A percentile compares a stretch with the other conserved stretches of the same genome.
Conservation (phyloP, 2,329 filamentous ascomycete genomes). For the Neofusicoccum ribis region DNA sequence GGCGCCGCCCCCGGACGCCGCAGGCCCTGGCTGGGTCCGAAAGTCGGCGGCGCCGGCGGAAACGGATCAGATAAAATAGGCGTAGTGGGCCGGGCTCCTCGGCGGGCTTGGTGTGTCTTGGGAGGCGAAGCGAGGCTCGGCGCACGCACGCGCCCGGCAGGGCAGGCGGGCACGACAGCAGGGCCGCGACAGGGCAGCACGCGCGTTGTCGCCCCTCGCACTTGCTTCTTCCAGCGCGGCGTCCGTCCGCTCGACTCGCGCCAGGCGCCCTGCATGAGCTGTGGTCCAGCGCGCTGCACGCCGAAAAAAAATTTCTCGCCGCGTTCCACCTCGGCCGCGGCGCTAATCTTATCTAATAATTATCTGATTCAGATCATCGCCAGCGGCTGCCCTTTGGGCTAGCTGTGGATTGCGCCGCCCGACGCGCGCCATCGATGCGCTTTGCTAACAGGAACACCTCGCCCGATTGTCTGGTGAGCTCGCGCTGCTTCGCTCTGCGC, state of each 20-base stretch:
- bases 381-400: slow-evolving; percentile 9
- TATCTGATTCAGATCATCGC: slow-evolving; percentile 21
- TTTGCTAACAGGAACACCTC: slow-evolving; percentile 6
- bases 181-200: background rate
- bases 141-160: background rate
- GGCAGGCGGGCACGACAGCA: background rate
- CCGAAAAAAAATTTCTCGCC: slow-evolving; percentile 15
- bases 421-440: background rate
- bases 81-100: background rate
- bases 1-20: background rate
- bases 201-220: background rate
- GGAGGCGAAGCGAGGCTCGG: slow-evolving; percentile 10
- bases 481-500: background rate
- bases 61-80: slow-evolving; percentile 17
- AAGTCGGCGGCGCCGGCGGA: slow-evolving; percentile 3
- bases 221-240: slow-evolving; percentile 12
- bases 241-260: background rate
- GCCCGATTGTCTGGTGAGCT: slow-evolving; percentile 14
- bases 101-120: background rate
- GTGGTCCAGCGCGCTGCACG: background rate
- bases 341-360: slow-evolving; percentile 22
- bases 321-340: slow-evolving; percentile 2
- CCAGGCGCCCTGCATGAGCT: slow-evolving; percentile 1
- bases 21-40: background rate
- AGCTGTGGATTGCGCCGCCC: slow-evolving; percentile 2